phyloP scores from a whole-genome alignment of 495 filamentous ascomycete genomes.

The Penicillium waksmanii region DNA sequence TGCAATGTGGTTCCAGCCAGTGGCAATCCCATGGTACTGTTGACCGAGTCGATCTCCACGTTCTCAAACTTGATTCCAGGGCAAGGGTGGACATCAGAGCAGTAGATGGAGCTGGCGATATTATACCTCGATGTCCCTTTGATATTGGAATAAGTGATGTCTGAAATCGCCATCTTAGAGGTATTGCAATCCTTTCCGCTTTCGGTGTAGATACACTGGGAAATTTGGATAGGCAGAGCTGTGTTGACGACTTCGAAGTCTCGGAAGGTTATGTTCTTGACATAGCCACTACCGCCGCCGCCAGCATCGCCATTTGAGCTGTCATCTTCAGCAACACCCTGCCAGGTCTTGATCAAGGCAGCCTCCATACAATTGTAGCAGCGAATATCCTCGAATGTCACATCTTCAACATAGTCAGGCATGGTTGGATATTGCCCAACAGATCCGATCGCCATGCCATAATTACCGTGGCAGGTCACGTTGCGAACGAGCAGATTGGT shows the following conservation, averaged over 20 bases:
- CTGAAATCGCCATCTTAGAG: slow-evolving; percentile 51
- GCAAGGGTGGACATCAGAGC: slow-evolving; percentile 51
- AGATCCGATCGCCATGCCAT: slow-evolving; percentile 45
- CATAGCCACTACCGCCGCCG: slow-evolving; percentile 38
- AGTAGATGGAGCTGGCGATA: slow-evolving; percentile 58
- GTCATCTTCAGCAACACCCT: slow-evolving; percentile 30
- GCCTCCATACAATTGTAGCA: slow-evolving; percentile 50
- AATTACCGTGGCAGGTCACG: slow-evolving; percentile 33
- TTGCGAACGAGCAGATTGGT: slow-evolving; percentile 43
- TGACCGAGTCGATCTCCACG: slow-evolving; percentile 49
- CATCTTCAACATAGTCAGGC: slow-evolving; percentile 35
- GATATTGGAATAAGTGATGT: slow-evolving; percentile 61
- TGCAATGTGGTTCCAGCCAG: slow-evolving; percentile 27
- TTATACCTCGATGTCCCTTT: slow-evolving; percentile 58
- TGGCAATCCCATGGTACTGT: slow-evolving; percentile 27
- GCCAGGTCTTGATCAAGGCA: slow-evolving; percentile 60
- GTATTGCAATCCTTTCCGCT: slow-evolving; percentile 48
- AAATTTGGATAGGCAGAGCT: slow-evolving; percentile 61
- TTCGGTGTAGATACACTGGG: slow-evolving; percentile 58
- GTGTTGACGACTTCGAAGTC: slow-evolving; percentile 52
- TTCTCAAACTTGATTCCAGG: slow-evolving; percentile 51
- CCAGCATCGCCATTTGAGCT: slow-evolving; percentile 39
- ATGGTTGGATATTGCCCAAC: slow-evolving; percentile 47
- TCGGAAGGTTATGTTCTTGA: slow-evolving; percentile 56
- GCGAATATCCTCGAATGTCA: slow-evolving; percentile 31